These are phyloP conservation scores for Coprinellus aureogranulatus DNA, from an alignment of 768 basidiomycete species.

Conservation along the genomic window DNA sequence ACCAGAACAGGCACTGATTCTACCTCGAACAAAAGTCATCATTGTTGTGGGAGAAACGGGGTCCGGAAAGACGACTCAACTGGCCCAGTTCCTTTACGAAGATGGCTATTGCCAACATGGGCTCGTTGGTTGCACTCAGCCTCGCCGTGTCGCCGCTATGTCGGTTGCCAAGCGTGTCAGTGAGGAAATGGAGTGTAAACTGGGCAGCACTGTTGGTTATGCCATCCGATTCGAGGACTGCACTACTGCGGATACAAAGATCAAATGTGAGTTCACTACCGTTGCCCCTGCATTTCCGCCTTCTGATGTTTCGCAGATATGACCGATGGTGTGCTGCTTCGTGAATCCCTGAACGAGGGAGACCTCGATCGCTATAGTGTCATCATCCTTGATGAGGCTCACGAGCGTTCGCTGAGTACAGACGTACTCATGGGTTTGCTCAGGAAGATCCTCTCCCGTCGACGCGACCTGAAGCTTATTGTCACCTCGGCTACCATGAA, in stretches of 20 bases:
- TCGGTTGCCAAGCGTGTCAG: constrained; percentile 99
- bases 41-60: constrained; percentile 99
- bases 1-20: constrained; percentile 1
- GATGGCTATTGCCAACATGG: constrained; percentile 92
- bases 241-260: constrained; percentile 89
- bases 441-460: constrained; percentile 84
- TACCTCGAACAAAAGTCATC: constrained; percentile 52
- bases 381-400: constrained; percentile 98
- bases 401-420: constrained; percentile 95
- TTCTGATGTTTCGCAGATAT: constrained; percentile 59
- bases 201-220: constrained; percentile 90
- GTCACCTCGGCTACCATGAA: constrained; percentile 99
- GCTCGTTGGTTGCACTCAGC: constrained; percentile 95
- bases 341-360: constrained; percentile 98
- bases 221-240: constrained; percentile 99
- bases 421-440: constrained; percentile 97
- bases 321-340: constrained; percentile 98
- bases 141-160: constrained; percentile 98
- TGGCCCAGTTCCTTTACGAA: constrained; percentile 93
- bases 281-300: background rate
- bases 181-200: constrained; percentile 98
- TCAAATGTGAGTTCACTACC: constrained; percentile 72
- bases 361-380: constrained; percentile 95
- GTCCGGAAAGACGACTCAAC: constrained; percentile 96
- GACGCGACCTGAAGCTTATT: constrained; percentile 92